Percentiles rank a stretch among this genome's conserved stretches.
Evolutionary conservation across 2,329 filamentous ascomycete species (phyloP).

Genomic region (Fusarium praegraminearum): DNA sequence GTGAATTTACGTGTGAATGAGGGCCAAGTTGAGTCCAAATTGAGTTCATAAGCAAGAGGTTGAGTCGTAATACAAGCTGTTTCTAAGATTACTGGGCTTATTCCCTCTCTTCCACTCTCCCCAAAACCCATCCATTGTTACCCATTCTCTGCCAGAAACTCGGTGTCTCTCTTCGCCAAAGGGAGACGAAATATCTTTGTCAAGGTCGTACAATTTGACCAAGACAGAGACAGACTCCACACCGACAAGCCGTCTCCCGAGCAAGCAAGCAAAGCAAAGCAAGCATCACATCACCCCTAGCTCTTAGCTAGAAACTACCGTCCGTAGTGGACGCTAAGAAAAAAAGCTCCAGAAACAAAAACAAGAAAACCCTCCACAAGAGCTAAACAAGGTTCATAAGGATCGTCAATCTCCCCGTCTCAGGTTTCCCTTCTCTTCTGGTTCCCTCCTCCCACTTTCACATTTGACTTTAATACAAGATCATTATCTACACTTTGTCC

Average conservation of each 20-base stretch:
- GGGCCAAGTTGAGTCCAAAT: neutral
- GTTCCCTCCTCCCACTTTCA: constrained; percentile 6
- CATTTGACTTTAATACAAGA: constrained; percentile 1
- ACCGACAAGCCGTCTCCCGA: constrained; percentile 31
- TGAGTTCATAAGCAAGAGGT: constrained; percentile 12
- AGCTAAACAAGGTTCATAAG: constrained; percentile 29
- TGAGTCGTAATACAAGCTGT: constrained; percentile 16
- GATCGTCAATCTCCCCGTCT: constrained; percentile 31
- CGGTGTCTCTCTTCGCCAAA: constrained; percentile 15
- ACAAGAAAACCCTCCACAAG: constrained; percentile 31
- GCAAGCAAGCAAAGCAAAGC: constrained; percentile 3
- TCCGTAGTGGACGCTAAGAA: constrained; percentile 22
- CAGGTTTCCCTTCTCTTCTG: neutral
- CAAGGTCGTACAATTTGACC: constrained; percentile 10
- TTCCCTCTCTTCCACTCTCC: neutral
- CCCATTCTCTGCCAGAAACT: neutral
- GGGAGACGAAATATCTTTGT: constrained; percentile 21
- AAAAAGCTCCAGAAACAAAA: constrained; percentile 36
- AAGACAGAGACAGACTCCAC: constrained; percentile 34
- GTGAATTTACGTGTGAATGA: neutral
- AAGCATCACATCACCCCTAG: constrained; percentile 31
- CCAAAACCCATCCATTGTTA: constrained; percentile 2
- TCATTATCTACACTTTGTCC: neutral
- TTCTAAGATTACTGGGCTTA: neutral
- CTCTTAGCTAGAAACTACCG: constrained; percentile 1